Evolutionary conservation across 2,329 filamentous ascomycete species (phyloP), one percentile per base, ranked within the genome.

Genomic region (Lecanoromycetidae sp.): DNA sequence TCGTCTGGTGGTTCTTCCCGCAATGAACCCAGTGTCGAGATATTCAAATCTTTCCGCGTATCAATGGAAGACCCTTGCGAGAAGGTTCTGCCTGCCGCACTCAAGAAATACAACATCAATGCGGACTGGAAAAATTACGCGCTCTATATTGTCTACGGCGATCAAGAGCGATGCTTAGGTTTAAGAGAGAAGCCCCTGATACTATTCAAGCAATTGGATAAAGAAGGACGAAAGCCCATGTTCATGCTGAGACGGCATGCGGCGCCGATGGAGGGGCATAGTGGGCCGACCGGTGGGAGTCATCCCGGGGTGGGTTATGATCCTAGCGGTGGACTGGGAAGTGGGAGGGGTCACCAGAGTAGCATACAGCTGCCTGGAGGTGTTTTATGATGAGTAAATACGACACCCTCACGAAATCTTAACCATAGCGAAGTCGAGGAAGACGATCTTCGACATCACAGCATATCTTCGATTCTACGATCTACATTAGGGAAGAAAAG

Each of bases 101-200:
- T 98, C 15, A 93, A 93, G 63, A 94, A 95, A 63, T 98, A 98
- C 68, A 91, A 96, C 61, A 98, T 98, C 69, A 90, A 93, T 56
- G 90, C 88, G 19, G 90, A 94, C 42, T 95, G 88, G 84, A 85
- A 93, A 57, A 87, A 96, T 60, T 98, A 98, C 61, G 90, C 91
- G 0, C 71, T 98, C 26, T 98, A 96, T 61, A 98, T 98, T 62
- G 91, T 98, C 3, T 94, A 95, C 58, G 91, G 91, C n/a, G 88
- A 96, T 59, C 87, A 96, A 65, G 91, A 98, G 68, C 81, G 91
- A 12, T 96, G 90, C 63, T 67, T 98, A 30, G 87, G 84, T 1
- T 71, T 94, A 55, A 84, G 96, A 49, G 91, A 98, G 67, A 90
- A 93, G 59, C 91, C 91, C 8, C 70, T 98, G 49, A 93, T 95